Percentiles rank a stretch among this genome's conserved stretches.
Evolutionary conservation across 2,329 filamentous ascomycete species (phyloP).

Genomic region (Orbilia blumenaviensis): DNA sequence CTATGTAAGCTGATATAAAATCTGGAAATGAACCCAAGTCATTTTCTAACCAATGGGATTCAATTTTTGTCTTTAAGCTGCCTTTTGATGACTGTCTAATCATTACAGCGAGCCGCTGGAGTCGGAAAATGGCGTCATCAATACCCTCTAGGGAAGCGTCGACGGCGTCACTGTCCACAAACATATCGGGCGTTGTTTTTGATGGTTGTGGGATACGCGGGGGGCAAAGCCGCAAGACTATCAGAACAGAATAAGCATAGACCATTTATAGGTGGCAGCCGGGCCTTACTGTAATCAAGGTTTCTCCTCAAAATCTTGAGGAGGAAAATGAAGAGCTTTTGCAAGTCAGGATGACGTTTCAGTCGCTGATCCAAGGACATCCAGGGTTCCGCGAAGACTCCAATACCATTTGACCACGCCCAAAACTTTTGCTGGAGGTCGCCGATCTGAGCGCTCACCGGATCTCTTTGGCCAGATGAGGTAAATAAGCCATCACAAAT

Average conservation of each 20-base stretch:
- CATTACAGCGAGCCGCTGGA: background rate
- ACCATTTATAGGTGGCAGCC: too few relatives aligned
- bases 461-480: background rate
- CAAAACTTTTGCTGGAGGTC: background rate
- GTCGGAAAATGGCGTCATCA: background rate
- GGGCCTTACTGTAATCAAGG: too few relatives aligned
- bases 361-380: background rate
- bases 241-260: too few relatives aligned
- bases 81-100: background rate
- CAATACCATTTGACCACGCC: background rate
- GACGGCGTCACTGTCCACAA: background rate
- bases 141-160: background rate
- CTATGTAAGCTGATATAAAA: too few relatives aligned
- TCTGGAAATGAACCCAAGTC: too few relatives aligned
- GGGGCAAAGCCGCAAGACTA: too few relatives aligned
- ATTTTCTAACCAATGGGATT: too few relatives aligned
- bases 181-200: background rate
- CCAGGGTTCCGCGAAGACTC: background rate
- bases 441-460: background rate
- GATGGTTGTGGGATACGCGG: too few relatives aligned
- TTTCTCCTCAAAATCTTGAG: background rate
- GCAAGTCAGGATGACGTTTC: background rate
- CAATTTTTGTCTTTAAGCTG: too few relatives aligned
- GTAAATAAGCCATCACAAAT: background rate
- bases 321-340: background rate